Evolutionary conservation across 768 basidiomycete species (phyloP), one percentile per base, ranked within the genome.

Genomic region (Steccherinum ochraceum): DNA sequence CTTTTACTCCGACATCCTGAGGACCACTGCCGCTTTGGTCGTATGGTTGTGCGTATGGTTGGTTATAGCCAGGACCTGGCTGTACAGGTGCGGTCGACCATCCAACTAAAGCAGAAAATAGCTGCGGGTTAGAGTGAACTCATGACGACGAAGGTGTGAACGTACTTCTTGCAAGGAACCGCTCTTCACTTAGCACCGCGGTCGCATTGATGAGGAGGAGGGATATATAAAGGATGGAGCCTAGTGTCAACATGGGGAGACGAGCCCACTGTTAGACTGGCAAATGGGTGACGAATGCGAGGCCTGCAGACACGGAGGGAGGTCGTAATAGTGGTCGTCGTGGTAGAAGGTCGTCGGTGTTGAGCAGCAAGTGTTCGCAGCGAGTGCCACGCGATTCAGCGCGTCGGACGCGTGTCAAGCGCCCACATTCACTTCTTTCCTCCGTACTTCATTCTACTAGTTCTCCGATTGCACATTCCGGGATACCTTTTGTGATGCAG

Each of bases 181-280:
- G 81, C 60, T 99, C 95, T 69, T 99, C 95, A 61, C 84, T 95
- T 55, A 99, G 76, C 52, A 99, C 85, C 5, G 95, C 95, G 67
- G 98, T 82, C 42, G 93, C 91, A 67, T 99, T 98, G 60, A 93
- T 81, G 64, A 97, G 74, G 40, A 99, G 81, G 20, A 99, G 75
- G 21, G 82, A 73, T 50, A 93, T 86, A 73, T 96, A 92, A 59
- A 97, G 70, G 56, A 96, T 78, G 13, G 79, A 79, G 39, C 88
- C 89, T 42, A 90, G 69, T 52, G 76, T 67, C 52, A 80, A 68
- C 77, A 83, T 82, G 50, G 58, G 64, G 52, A 13, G 23, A 20
- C 43, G 30, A 16, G n/a, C 26, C 45, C 35, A 52, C 30, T 35
- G 16, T 35, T 7, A 35, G 16, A 16, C 30, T 35, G 30, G 16